Evolutionary conservation across 2,329 filamentous ascomycete species (phyloP).

Genomic region (Cladophialophora psammophila): DNA sequence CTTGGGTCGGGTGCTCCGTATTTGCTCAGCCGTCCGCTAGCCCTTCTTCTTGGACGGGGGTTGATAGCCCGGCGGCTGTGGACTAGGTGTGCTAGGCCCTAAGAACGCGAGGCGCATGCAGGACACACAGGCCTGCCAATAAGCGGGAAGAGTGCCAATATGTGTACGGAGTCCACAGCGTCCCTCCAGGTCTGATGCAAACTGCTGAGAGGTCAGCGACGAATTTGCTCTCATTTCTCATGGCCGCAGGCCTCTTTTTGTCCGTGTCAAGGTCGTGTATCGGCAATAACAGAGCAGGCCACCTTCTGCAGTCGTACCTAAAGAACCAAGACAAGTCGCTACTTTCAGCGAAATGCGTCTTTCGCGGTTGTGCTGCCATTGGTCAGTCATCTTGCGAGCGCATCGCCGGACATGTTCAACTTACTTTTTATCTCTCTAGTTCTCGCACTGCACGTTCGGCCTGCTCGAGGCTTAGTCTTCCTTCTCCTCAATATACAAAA

Average conservation of each 20-base stretch:
- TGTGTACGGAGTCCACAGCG: constrained; percentile 12
- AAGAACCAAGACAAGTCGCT: background rate
- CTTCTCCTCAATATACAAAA: background rate
- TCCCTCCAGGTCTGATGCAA: constrained; percentile 1
- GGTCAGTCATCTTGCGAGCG: constrained; percentile 18
- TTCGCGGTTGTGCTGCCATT: constrained; percentile 15
- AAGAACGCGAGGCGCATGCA: constrained; percentile 17
- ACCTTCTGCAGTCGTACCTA: background rate
- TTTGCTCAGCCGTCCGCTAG: constrained; percentile 25
- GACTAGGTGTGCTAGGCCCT: constrained; percentile 15
- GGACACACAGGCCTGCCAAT: constrained; percentile 24
- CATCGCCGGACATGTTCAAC: background rate
- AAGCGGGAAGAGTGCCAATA: constrained; percentile 12
- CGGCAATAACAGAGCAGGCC: background rate
- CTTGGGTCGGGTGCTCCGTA: constrained; percentile 3
- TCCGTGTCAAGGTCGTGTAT: background rate
- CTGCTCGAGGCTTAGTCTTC: background rate
- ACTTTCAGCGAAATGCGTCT: background rate
- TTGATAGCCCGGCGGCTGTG: constrained; percentile 1
- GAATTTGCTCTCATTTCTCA: background rate
- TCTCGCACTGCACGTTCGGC: background rate
- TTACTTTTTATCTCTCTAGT: background rate
- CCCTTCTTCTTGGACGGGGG: constrained; percentile 10
- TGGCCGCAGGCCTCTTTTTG: background rate
- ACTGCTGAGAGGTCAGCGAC: constrained; percentile 23